Evolutionary conservation across 768 basidiomycete species (phyloP), one percentile per base, ranked within the genome.

Genomic region (Chalciporus pseudorubinellus): DNA sequence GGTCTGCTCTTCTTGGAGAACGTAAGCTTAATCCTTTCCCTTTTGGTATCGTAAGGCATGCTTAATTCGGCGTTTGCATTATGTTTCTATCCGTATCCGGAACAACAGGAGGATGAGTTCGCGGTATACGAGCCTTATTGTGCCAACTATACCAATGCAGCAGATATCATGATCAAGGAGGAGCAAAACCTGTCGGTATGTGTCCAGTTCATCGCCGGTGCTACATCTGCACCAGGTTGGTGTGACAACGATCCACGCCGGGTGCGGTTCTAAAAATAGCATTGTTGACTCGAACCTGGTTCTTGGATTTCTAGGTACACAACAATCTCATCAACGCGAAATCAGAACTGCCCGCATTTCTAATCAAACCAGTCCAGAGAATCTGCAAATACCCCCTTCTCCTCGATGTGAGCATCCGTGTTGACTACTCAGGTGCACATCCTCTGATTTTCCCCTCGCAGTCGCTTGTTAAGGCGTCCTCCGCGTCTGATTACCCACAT

Each of bases 361-460:
- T 98, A 53, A 98, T 98, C 79, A 98, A 98, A 75, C 97, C 97
- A 7, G 89, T 99, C 44, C 97, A 99, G 70, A 85, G 97, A 55
- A 88, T 98, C 59, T 97, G 95, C 81, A 98, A 98, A 77, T 98
- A 98, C 69, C 95, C 95, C 21, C 78, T 99, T 13, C 81, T 98
- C 20, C 83, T 99, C 61, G 89, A 91, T 68, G 93, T 93, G 64
- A 65, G 86, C 75, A 26, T 34, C 38, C 50, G 46, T 44, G 48
- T 57, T 43, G 31, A 44, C 55, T 48, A 1, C 29, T 11, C 26
- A 26, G 8, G 29, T 48, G 21, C 47, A 46, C 21, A 41, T 49
- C 52, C 45, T 58, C 28, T 26, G 3, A 46, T 53, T 8, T 26
- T 33, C 13, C 14, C 9, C 39, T 12, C 19, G 14, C 58, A 92